A percentile compares a stretch with the other conserved stretches of the same genome.
phyloP scores from a whole-genome alignment of 2,329 filamentous ascomycete genomes.

The Neospermospora avenae region DNA sequence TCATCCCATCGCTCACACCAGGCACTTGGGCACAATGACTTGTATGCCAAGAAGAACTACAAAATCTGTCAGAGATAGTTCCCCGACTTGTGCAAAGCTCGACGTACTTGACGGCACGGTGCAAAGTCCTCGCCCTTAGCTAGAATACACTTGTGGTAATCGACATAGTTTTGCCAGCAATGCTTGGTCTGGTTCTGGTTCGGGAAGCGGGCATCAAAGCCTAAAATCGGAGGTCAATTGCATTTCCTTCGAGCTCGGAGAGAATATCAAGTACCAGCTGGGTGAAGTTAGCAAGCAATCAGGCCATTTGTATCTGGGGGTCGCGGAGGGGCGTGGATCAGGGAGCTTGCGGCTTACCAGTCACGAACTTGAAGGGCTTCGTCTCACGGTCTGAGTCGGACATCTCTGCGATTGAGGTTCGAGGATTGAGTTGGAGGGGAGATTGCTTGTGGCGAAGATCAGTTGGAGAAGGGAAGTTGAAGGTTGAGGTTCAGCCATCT shows the following conservation, averaged over 20 bases:
- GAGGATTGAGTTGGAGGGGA: slow-evolving; percentile 35
- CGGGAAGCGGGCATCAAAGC: slow-evolving; percentile 98
- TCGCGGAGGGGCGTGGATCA: slow-evolving; percentile 18
- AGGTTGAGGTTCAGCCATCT: slow-evolving; percentile 18
- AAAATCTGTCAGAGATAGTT: slow-evolving; percentile 25
- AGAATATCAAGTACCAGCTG: slow-evolving; percentile 45
- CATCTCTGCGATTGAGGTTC: slow-evolving; percentile 62
- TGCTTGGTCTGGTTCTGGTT: slow-evolving; percentile 99
- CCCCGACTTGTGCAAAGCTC: slow-evolving; percentile 36
- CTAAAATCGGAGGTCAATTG: slow-evolving; percentile 45
- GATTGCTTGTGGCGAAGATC: slow-evolving; percentile 26
- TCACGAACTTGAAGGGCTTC: slow-evolving; percentile 99
- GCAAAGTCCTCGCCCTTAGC: slow-evolving; percentile 99
- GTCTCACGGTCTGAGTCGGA: slow-evolving; percentile 86
- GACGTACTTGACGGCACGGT: slow-evolving; percentile 88
- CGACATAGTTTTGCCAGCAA: slow-evolving; percentile 99
- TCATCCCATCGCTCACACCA: slow-evolving; percentile 97
- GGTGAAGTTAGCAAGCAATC: slow-evolving; percentile 43
- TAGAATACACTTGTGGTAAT: slow-evolving; percentile 99
- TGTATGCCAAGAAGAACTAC: slow-evolving; percentile 95
- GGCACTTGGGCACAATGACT: slow-evolving; percentile 91
- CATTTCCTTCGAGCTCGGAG: slow-evolving; percentile 5
- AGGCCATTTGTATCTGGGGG: slow-evolving; percentile 29
- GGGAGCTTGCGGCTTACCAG: slow-evolving; percentile 61
- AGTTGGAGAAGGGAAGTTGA: slow-evolving; percentile 28